Evolutionary conservation across 352 stramenopile species (phyloP).

Genomic region (Plasmopara viticola): DNA sequence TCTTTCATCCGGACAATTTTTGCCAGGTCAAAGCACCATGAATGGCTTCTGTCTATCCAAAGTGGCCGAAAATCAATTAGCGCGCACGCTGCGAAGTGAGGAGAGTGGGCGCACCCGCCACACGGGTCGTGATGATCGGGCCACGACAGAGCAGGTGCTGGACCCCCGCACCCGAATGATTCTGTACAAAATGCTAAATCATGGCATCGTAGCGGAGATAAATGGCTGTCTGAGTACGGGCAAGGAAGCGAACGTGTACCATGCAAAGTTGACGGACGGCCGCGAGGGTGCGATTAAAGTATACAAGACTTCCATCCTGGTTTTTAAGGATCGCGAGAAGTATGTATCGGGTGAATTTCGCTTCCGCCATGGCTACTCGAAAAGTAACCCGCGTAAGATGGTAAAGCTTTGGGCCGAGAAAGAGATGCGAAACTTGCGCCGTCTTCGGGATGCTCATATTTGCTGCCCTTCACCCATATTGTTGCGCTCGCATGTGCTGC

Average conservation of each 20-base stretch:
- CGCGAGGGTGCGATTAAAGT: constrained; percentile 81
- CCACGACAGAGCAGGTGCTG: constrained; percentile 97
- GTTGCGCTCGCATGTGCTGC: constrained; percentile 95
- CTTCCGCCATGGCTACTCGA: constrained; percentile 95
- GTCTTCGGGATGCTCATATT: constrained; percentile 89
- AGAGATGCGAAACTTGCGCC: constrained; percentile 97
- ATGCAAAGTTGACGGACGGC: constrained; percentile 77
- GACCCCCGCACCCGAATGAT: constrained; percentile 98
- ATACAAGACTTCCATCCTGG: constrained; percentile 91
- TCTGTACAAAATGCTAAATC: constrained; percentile 98
- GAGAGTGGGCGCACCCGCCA: constrained; percentile 81
- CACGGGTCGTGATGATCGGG: constrained; percentile 95
- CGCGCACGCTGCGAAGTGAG: constrained; percentile 63
- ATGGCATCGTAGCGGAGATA: constrained; percentile 93
- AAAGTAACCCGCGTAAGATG: constrained; percentile 98
- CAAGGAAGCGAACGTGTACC: constrained; percentile 99
- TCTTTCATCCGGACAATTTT: constrained; percentile 3
- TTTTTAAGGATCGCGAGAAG: constrained; percentile 99
- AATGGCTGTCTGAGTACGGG: constrained; percentile 98
- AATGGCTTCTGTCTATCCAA: constrained; percentile 72
- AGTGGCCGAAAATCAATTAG: constrained; percentile 69
- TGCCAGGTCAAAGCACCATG: too few species aligned
- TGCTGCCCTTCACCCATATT: constrained; percentile 89
- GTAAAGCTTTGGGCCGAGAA: constrained; percentile 99
- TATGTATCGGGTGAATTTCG: constrained; percentile 98